phyloP scores from a whole-genome alignment of 73 alveolate genomes.

The Symbiodinium natans region DNA sequence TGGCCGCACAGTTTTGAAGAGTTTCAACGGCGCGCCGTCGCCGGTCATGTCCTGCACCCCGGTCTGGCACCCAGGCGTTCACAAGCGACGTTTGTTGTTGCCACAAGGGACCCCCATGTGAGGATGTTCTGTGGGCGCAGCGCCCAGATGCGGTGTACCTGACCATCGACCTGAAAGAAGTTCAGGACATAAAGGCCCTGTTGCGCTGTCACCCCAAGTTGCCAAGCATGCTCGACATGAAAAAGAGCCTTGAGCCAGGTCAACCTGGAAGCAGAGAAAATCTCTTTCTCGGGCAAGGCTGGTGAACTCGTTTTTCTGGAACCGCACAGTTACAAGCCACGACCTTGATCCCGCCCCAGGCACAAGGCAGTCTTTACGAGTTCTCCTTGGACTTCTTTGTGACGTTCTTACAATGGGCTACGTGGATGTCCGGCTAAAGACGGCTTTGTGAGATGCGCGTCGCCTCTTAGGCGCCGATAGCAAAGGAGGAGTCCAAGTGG shows the following conservation, averaged over 20 bases:
- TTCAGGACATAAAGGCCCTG: slow-evolving; percentile 52
- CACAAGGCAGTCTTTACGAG: slow-evolving; percentile 52
- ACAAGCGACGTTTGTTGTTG: not conserved
- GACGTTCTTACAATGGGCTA: not conserved
- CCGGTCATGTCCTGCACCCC: not conserved
- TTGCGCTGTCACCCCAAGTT: not conserved
- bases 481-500: slow-evolving; percentile 91
- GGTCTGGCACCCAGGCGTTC: not conserved
- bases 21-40: not conserved
- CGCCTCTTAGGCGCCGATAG: slow-evolving; percentile 33
- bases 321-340: no score
- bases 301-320: not conserved
- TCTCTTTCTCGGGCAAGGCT: slow-evolving; percentile 59
- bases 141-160: slow-evolving; percentile 74
- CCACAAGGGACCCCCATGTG: not conserved
- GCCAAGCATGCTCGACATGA: not conserved
- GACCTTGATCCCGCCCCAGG: not conserved
- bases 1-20: not conserved
- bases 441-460: not conserved
- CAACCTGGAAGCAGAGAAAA: slow-evolving; percentile 56
- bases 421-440: not conserved
- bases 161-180: slow-evolving; percentile 92
- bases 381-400: slow-evolving; percentile 68
- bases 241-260: slow-evolving; percentile 10
- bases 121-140: slow-evolving; percentile 93